Percentiles rank a stretch among this genome's conserved stretches.
Evolutionary conservation across 768 basidiomycete genomes (phyloP).

Genomic region (Russula sp.): DNA sequence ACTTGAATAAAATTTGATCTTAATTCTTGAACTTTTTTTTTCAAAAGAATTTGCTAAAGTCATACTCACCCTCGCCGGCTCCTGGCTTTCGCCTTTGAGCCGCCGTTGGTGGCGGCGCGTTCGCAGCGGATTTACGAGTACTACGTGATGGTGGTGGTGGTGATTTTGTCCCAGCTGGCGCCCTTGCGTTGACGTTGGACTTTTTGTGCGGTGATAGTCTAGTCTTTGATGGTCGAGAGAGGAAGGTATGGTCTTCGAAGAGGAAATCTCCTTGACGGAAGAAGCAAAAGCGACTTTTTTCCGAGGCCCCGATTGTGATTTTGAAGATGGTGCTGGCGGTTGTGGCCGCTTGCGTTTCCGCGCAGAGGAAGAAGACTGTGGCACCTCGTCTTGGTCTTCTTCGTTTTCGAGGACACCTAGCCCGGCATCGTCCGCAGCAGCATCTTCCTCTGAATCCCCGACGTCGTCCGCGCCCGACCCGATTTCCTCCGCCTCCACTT

Average conservation of each 20-base stretch:
- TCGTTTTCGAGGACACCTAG: constrained; percentile 31
- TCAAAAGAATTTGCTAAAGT: constrained; percentile 58
- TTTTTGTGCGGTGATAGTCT: not conserved
- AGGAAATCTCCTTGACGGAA: not conserved
- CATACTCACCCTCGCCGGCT: constrained; percentile 39
- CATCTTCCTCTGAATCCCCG: constrained; percentile 32
- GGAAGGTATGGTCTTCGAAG: not conserved
- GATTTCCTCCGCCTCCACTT: constrained; percentile 39
- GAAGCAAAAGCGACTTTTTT: constrained; percentile 38
- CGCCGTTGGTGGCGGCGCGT: constrained; percentile 35
- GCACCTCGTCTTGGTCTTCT: constrained; percentile 34
- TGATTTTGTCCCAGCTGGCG: not conserved
- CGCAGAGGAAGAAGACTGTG: constrained; percentile 12
- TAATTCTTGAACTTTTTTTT: not conserved
- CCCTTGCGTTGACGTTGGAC: too few relatives aligned
- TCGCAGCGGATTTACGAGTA: constrained; percentile 37
- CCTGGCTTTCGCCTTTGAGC: constrained; percentile 32
- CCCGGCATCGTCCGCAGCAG: constrained; percentile 31
- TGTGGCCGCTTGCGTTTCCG: constrained; percentile 38
- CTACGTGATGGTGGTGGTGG: not conserved
- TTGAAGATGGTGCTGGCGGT: not conserved
- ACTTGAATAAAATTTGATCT: not conserved
- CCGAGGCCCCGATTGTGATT: constrained; percentile 23
- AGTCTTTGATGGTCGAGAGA: not conserved
- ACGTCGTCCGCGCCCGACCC: constrained; percentile 33